Conservation (phyloP, 2,329 filamentous ascomycete species). For the Epichloe coenophiala region DNA sequence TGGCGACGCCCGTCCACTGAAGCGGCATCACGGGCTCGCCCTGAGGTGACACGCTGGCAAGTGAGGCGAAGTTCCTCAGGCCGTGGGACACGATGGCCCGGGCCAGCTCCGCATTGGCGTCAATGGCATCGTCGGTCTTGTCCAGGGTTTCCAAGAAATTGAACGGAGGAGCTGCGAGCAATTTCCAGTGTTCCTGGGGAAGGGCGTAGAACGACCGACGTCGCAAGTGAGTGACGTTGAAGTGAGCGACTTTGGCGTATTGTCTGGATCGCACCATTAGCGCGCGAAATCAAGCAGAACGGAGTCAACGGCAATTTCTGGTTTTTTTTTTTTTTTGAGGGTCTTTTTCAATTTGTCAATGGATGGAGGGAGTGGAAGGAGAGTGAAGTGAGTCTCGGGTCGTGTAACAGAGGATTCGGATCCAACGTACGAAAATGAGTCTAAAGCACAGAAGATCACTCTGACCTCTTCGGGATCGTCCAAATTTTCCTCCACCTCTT, state of each 20-base stretch:
- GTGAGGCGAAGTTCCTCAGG: constrained; percentile 51
- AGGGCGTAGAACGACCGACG: constrained; percentile 89
- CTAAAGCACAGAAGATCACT: constrained; percentile 69
- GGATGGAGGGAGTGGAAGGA: too few relatives aligned
- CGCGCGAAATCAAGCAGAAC: not conserved
- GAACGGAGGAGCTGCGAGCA: constrained; percentile 72
- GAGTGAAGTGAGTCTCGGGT: too few relatives aligned
- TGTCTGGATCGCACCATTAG: constrained; percentile 39
- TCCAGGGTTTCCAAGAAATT: constrained; percentile 67
- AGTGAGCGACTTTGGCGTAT: constrained; percentile 74
- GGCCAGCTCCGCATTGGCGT: constrained; percentile 72
- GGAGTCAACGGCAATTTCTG: too few relatives aligned
- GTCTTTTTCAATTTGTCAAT: too few relatives aligned
- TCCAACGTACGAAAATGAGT: constrained; percentile 70
- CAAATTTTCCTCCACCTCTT: constrained; percentile 49
- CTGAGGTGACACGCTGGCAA: constrained; percentile 21
- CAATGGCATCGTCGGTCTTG: constrained; percentile 75
- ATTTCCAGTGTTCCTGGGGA: constrained; percentile 68
- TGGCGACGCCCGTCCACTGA: constrained; percentile 59
- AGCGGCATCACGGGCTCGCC: constrained; percentile 35
- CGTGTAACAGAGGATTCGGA: too few relatives aligned
- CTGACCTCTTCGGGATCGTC: constrained; percentile 67
- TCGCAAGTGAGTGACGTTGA: constrained; percentile 80
- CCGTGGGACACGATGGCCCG: constrained; percentile 62
- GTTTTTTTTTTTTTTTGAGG: too few relatives aligned